Percentiles rank a stretch among this genome's conserved stretches.
phyloP scores from a whole-genome alignment of 768 basidiomycete genomes.

The Scleroderma bovista region DNA sequence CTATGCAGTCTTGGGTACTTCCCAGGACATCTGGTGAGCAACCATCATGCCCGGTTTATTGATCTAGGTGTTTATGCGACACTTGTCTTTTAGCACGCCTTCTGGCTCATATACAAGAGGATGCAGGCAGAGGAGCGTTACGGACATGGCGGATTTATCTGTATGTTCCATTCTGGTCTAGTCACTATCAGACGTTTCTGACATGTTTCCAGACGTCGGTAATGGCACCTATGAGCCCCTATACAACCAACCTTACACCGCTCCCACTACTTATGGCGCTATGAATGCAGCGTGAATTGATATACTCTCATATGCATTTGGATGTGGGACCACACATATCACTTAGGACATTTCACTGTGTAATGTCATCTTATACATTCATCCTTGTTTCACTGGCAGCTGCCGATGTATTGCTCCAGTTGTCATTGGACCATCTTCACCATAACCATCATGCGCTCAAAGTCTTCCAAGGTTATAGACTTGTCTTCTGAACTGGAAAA shows the following conservation, averaged over 20 bases:
- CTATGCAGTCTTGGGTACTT: slow-evolving; percentile 63
- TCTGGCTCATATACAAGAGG: slow-evolving; percentile 89
- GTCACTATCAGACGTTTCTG: neutral
- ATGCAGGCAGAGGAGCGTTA: slow-evolving; percentile 84
- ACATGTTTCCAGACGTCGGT: slow-evolving; percentile 27
- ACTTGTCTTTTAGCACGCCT: slow-evolving; percentile 51
- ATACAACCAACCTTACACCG: slow-evolving; percentile 13
- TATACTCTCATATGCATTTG: no score
- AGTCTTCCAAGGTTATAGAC: slow-evolving; percentile 62
- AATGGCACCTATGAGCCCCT: slow-evolving; percentile 34
- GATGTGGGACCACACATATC: neutral
- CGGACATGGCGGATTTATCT: slow-evolving; percentile 69
- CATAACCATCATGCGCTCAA: slow-evolving; percentile 67
- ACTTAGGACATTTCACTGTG: neutral
- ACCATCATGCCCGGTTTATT: neutral
- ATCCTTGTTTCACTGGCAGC: neutral
- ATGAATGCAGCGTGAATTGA: slow-evolving; percentile 13
- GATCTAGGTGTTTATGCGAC: neutral
- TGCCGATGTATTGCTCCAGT: no score
- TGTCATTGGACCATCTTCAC: slow-evolving; percentile 46
- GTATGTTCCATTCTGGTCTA: slow-evolving; percentile 41
- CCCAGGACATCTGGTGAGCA: slow-evolving; percentile 54
- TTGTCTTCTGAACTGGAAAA: slow-evolving; percentile 70
- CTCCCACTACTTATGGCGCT: slow-evolving; percentile 33
- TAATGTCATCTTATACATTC: slow-evolving; percentile 3